Evolutionary conservation across 140 eudicot species (phyloP), one percentile per base, ranked within the genome.

Genomic region (Bidens hawaiensis): DNA sequence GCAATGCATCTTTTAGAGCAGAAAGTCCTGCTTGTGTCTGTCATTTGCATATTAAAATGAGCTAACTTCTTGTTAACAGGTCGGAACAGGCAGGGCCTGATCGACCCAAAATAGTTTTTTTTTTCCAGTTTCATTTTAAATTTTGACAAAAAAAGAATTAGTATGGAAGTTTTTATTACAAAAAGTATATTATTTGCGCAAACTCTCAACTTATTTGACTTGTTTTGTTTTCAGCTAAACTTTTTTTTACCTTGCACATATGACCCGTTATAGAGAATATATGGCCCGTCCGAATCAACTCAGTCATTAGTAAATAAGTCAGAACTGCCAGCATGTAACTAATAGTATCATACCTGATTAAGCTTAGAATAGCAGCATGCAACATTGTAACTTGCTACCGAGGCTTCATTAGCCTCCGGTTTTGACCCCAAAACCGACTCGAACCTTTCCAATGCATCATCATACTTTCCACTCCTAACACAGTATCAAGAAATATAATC

Each of bases 311-410:
- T 22, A 49, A 49, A 21, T 49, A 31, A 56, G 26, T 3, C 1
- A 7, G 17, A 2, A 56, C 1, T 28, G 25, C 43, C 43, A n/a
- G 30, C 45, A 1, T 17, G 43, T 56, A 31, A 24, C 13, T 13
- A 16, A 25, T 30, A 16, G n/a, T n/a, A n/a, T n/a, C 38, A 52
- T 78, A 90, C 95, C 95, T 88, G 96, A 70, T 91, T 65, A 47
- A 91, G 93, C 82, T 91, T 91, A 2, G 99, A 76, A 73, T 91
- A 91, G 70, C 99, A 91, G 79, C 99, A 91, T 3, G 99, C 96
- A 36, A 91, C 99, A 50, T 91, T 91, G 83, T 91, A 91, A 73
- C 90, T 93, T 25, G 99, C 96, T 53, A 91, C 79, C 4, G 96
- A 78, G 74, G 95, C 80, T 79, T 93, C 99, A 43, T 82, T 49